phyloP scores from a whole-genome alignment of 2,329 filamentous ascomycete species.

The Ophiocordyceps camponoti-rufipedis region DNA sequence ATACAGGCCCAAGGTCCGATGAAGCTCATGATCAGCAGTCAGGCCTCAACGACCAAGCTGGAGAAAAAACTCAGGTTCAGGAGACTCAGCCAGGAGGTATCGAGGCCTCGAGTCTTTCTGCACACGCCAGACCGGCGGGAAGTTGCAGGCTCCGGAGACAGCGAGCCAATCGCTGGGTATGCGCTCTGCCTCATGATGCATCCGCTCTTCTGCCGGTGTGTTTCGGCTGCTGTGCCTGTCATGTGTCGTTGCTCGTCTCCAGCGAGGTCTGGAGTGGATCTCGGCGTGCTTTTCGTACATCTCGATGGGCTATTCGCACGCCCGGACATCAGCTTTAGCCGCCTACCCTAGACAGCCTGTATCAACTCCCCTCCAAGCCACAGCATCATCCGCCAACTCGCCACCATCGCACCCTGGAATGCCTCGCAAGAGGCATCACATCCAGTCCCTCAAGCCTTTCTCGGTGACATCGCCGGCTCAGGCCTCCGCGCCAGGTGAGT shows the following conservation, averaged over 20 bases:
- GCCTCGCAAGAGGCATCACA: constrained; percentile 44
- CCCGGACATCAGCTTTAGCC: background rate
- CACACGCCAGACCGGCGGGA: background rate
- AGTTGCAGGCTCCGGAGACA: background rate
- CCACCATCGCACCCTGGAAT: constrained; percentile 18
- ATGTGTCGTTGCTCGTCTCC: background rate
- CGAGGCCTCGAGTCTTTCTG: background rate
- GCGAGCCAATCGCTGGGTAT: background rate
- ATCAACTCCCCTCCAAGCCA: background rate
- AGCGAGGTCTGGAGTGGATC: background rate
- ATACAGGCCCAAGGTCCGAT: background rate
- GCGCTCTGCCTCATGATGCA: background rate
- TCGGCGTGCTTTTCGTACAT: background rate
- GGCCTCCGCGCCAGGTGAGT: constrained; percentile 6
- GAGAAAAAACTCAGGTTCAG: background rate
- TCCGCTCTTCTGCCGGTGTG: background rate
- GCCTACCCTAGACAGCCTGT: background rate
- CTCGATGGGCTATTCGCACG: background rate
- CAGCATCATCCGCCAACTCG: background rate
- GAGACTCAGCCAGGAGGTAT: background rate
- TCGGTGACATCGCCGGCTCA: constrained; percentile 29
- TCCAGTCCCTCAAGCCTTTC: constrained; percentile 38
- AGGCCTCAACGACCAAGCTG: background rate
- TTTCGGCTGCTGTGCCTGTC: background rate
- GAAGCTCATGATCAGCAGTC: background rate